phyloP scores from a whole-genome alignment of 2,329 filamentous ascomycete genomes.

The Aspergillus sp. region DNA sequence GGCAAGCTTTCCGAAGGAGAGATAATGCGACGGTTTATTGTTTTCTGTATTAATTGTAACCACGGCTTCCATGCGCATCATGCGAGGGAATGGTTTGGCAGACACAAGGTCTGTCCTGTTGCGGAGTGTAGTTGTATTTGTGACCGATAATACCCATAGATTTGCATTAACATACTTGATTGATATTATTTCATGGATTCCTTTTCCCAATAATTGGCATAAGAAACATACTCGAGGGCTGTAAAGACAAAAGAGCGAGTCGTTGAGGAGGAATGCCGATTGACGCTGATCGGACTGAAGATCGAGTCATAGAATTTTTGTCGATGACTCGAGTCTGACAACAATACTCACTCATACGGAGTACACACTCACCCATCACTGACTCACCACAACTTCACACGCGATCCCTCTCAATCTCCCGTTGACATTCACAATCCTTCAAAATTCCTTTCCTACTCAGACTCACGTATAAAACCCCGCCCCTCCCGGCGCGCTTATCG shows the following conservation, averaged over 20 bases:
- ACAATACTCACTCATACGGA: background rate
- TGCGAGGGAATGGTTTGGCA: conserved; percentile 60
- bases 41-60: conserved; percentile 62
- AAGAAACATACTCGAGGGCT: background rate
- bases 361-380: background rate
- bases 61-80: conserved; percentile 66
- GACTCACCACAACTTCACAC: background rate
- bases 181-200: background rate
- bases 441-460: background rate
- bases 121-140: conserved; percentile 43
- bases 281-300: background rate
- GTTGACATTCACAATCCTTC: background rate
- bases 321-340: background rate
- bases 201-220: background rate
- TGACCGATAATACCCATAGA: conserved; percentile 30
- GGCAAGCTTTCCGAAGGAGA: conserved; percentile 39
- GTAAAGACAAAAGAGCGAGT: background rate
- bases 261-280: background rate
- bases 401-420: background rate
- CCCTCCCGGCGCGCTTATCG: background rate
- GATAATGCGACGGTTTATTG: conserved; percentile 55
- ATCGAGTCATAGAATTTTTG: no score
- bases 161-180: background rate
- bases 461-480: background rate
- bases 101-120: conserved; percentile 41